Evolutionary conservation across 495 filamentous ascomycete species (phyloP).

Genomic region (Aspergillus diversus): DNA sequence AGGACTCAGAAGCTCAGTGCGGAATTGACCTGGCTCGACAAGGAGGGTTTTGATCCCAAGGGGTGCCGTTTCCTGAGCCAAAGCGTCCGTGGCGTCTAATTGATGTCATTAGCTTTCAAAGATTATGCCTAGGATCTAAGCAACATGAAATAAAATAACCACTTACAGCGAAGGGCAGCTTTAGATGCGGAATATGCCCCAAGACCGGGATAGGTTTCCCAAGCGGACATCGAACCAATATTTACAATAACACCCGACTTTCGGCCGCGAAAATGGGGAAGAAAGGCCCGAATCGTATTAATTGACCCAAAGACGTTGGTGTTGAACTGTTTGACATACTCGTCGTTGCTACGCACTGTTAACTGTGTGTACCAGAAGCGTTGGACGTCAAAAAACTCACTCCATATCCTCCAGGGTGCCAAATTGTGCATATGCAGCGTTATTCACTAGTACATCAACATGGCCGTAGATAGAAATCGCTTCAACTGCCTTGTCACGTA

Average conservation of each 20-base stretch:
- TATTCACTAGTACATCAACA: conserved; percentile 58
- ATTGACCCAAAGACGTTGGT: conserved; percentile 15
- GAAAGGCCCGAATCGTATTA: conserved; percentile 3
- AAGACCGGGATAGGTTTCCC: conserved; percentile 3
- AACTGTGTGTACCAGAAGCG: neutral
- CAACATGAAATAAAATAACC: neutral
- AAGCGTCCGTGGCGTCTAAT: conserved; percentile 11
- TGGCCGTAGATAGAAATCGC: conserved; percentile 41
- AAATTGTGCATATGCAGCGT: conserved; percentile 48
- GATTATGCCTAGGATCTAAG: neutral
- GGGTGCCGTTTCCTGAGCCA: conserved; percentile 1
- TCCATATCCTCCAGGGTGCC: conserved; percentile 30
- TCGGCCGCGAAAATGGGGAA: conserved; percentile 10
- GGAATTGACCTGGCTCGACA: conserved; percentile 17
- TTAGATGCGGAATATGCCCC: conserved; percentile 13
- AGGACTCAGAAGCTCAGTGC: conserved; percentile 7
- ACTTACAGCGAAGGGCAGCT: conserved; percentile 12
- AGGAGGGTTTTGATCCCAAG: conserved; percentile 6
- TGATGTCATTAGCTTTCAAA: neutral
- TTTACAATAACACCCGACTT: conserved; percentile 10
- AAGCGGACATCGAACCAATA: conserved; percentile 9
- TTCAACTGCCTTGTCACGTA: conserved; percentile 41
- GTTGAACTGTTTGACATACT: conserved; percentile 10
- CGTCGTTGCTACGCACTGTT: conserved; percentile 2
- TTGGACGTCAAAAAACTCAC: neutral